Evolutionary conservation across 2,329 filamentous ascomycete species (phyloP).

Genomic region (Arthrocladium fulminans): DNA sequence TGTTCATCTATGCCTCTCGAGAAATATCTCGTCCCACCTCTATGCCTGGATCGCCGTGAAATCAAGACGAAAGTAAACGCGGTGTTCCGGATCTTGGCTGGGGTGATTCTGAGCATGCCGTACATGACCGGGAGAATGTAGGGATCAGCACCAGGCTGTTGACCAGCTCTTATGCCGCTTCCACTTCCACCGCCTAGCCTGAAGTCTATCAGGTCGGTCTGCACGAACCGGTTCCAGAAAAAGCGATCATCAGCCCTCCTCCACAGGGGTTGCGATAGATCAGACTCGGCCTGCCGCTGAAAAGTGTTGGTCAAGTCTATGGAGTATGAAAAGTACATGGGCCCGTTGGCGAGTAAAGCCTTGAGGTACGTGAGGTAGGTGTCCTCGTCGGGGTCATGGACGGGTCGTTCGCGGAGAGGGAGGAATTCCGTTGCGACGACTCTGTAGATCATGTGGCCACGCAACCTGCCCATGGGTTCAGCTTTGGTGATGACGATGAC

Average conservation of each 20-base stretch:
- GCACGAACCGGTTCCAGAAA: constrained; percentile 95
- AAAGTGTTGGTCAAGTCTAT: constrained; percentile 95
- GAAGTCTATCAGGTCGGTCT: constrained; percentile 85
- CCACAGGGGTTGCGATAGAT: constrained; percentile 70
- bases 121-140: constrained; percentile 95
- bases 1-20: constrained; percentile 88
- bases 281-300: constrained; percentile 76
- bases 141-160: constrained; percentile 71
- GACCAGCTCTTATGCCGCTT: constrained; percentile 37
- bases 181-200: constrained; percentile 49
- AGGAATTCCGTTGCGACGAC: constrained; percentile 85
- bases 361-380: constrained; percentile 77
- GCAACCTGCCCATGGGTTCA: constrained; percentile 78
- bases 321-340: constrained; percentile 98
- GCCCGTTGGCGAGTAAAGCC: constrained; percentile 68
- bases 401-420: constrained; percentile 76
- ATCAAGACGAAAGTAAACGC: constrained; percentile 79
- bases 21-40: constrained; percentile 88
- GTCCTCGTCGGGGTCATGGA: constrained; percentile 91
- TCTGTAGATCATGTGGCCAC: constrained; percentile 95
- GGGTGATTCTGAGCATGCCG: constrained; percentile 86
- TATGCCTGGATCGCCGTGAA: constrained; percentile 76
- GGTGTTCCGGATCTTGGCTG: constrained; percentile 75
- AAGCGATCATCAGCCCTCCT: constrained; percentile 90
- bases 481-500: constrained; percentile 94